Conservation (phyloP, 129 eudicot species). For the Erigeron canadensis region DNA sequence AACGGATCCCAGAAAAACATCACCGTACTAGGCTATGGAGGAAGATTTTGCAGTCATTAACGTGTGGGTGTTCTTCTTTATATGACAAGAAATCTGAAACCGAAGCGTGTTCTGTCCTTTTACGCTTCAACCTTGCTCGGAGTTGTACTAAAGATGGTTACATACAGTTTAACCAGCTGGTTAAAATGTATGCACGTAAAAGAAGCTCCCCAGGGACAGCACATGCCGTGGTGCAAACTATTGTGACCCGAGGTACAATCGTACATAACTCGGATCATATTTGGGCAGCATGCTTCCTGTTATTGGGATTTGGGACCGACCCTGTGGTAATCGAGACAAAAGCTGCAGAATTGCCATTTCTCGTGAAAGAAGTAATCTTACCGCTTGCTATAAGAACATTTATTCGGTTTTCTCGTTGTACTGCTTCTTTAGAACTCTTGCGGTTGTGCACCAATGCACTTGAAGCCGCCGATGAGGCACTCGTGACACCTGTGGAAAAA, state of each 20-base stretch:
- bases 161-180: constrained; percentile 64
- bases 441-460: constrained; percentile 74
- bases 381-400: constrained; percentile 86
- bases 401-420: constrained; percentile 71
- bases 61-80: constrained; percentile 79
- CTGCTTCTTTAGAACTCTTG: constrained; percentile 76
- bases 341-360: constrained; percentile 61
- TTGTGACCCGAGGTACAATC: constrained; percentile 50
- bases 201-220: constrained; percentile 70
- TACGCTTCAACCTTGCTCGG: constrained; percentile 83
- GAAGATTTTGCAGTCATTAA: constrained; percentile 61
- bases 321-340: constrained; percentile 70
- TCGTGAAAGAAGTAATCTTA: constrained; percentile 77
- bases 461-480: constrained; percentile 86
- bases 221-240: constrained; percentile 78
- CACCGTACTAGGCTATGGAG: constrained; percentile 61
- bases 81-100: constrained; percentile 75
- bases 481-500: constrained; percentile 90
- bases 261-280: constrained; percentile 61
- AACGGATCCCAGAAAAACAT: constrained; percentile 75
- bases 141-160: constrained; percentile 64
- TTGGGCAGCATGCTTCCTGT: constrained; percentile 92
- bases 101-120: constrained; percentile 72
- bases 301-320: constrained; percentile 80
- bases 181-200: constrained; percentile 73